Conservation (phyloP, 306 rosid species). For the Prunus fruticosa region DNA sequence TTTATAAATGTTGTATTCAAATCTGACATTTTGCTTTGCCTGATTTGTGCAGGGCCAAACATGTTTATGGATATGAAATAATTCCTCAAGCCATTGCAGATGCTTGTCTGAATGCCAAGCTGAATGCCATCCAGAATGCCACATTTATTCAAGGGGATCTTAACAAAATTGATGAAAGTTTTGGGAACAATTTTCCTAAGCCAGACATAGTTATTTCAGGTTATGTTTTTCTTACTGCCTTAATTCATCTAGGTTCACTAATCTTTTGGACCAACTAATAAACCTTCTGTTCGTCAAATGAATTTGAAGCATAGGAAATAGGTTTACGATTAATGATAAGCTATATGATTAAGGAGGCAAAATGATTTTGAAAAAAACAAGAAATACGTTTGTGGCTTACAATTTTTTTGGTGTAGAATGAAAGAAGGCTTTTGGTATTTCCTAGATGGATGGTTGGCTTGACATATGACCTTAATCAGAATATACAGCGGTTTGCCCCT, state of each 20-base stretch:
- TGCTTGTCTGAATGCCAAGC: conserved; percentile 72
- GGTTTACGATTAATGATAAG: not conserved
- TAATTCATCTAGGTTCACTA: not conserved
- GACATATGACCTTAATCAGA: conserved; percentile 2
- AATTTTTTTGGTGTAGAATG: not conserved
- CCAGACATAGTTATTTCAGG: conserved; percentile 94
- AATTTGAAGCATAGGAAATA: not conserved
- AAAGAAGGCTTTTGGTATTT: not conserved
- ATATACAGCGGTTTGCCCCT: conserved; percentile 7
- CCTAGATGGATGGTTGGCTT: not conserved
- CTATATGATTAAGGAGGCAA: not conserved
- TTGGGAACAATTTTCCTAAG: conserved; percentile 81
- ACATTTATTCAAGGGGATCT: conserved; percentile 93
- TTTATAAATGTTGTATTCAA: not conserved
- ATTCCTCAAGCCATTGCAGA: conserved; percentile 85
- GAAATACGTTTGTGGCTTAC: not conserved
- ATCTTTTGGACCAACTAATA: not conserved
- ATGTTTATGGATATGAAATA: conserved; percentile 92
- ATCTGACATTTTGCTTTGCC: conserved; percentile 13
- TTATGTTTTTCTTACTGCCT: conserved; percentile 16
- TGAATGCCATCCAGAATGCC: conserved; percentile 77
- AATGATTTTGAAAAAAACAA: not conserved
- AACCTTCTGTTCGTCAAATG: not conserved
- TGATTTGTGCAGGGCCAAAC: conserved; percentile 55
- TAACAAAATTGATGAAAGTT: conserved; percentile 80